Percentiles rank a stretch among this genome's conserved stretches.
phyloP scores from a whole-genome alignment of 176 grass and related monocot genomes.

The Bolboschoenus planiculmis region DNA sequence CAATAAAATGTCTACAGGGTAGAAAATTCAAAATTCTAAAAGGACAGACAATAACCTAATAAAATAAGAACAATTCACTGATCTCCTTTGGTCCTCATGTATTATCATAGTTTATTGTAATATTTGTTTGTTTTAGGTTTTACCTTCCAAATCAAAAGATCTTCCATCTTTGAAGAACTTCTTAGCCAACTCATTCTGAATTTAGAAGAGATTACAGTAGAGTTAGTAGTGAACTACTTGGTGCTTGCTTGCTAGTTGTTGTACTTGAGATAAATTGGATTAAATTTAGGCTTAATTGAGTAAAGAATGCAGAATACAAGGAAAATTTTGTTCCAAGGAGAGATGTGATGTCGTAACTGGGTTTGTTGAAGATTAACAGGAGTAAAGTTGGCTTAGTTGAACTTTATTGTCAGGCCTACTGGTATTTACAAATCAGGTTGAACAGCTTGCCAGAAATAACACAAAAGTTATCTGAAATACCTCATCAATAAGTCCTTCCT shows the following conservation, averaged over 20 bases:
- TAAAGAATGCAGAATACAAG: not conserved
- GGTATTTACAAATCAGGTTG: not conserved
- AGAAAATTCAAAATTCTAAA: not conserved
- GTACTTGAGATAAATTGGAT: not conserved
- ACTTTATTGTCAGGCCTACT: not conserved
- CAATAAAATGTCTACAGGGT: not conserved
- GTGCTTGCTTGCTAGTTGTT: not conserved
- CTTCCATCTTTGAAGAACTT: constrained; percentile 95
- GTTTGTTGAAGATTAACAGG: not conserved
- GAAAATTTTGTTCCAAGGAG: not conserved
- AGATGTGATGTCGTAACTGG: not conserved
- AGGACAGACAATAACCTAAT: not conserved
- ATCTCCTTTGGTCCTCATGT: not conserved
- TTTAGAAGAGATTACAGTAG: not conserved
- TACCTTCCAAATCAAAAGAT: constrained; percentile 88
- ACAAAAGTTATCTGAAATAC: constrained; percentile 19
- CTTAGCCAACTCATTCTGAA: constrained; percentile 62
- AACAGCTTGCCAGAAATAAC: not conserved
- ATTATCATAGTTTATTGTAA: not conserved
- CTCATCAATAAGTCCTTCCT: constrained; percentile 79
- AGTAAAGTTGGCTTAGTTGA: not conserved
- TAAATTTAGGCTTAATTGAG: not conserved
- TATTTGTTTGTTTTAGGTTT: constrained; percentile 18
- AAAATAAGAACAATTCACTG: not conserved
- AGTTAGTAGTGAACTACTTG: not conserved